Evolutionary conservation across 441 rosid species (phyloP).

Genomic region (Metrosideros polymorpha): DNA sequence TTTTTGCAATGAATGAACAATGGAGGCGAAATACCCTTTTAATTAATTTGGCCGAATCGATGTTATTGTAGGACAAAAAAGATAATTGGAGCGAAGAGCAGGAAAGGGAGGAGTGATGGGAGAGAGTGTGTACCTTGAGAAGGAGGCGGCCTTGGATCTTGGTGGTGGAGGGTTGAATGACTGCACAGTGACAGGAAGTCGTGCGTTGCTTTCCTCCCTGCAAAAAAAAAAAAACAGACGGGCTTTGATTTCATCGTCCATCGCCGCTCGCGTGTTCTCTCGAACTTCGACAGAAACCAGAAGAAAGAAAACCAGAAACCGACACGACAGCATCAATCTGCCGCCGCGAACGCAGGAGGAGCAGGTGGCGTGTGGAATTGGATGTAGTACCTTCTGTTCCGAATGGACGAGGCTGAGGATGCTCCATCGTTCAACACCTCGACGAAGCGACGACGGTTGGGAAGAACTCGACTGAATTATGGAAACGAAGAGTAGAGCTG

Average conservation of each 20-base stretch:
- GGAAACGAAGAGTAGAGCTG: neutral
- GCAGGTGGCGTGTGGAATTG: neutral
- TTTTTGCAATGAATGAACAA: neutral
- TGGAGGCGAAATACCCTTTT: neutral
- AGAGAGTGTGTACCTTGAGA: slow-evolving; percentile 44
- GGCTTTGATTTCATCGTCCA: neutral
- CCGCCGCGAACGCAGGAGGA: neutral
- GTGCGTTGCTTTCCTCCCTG: slow-evolving; percentile 81
- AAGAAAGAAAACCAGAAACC: neutral
- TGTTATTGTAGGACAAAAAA: neutral
- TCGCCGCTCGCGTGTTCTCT: neutral
- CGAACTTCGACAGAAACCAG: neutral
- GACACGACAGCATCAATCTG: neutral
- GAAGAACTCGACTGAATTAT: neutral
- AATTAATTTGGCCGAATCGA: neutral
- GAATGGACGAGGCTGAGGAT: slow-evolving; percentile 60
- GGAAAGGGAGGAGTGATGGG: neutral
- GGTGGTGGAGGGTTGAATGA: slow-evolving; percentile 60
- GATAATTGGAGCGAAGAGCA: neutral
- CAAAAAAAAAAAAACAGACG: neutral
- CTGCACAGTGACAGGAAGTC: slow-evolving; percentile 84
- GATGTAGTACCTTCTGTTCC: slow-evolving; percentile 54
- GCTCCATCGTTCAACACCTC: slow-evolving; percentile 44
- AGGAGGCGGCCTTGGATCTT: slow-evolving; percentile 69
- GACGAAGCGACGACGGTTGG: neutral